These are phyloP conservation scores for Pseudogymnoascus sp. DNA, from an alignment of 2,329 filamentous ascomycete genomes.

Conservation along the genomic window DNA sequence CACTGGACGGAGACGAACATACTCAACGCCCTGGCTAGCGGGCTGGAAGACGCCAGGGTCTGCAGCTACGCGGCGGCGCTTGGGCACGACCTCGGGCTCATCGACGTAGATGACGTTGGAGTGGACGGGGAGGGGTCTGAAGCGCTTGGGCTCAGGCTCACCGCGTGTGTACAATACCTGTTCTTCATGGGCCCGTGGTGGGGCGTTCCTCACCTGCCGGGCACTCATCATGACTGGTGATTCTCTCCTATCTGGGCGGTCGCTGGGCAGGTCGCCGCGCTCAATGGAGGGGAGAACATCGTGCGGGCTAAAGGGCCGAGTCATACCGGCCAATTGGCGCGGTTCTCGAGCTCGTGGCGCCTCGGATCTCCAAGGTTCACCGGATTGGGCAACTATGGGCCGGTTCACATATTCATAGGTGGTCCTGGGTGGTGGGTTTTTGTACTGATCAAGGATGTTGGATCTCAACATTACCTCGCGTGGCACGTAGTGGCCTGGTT, in stretches of 20 bases:
- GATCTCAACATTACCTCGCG: not conserved
- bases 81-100: not conserved
- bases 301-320: not conserved
- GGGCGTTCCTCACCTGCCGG: not conserved
- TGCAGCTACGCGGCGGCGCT: constrained; percentile 1
- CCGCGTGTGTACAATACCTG: constrained; percentile 3
- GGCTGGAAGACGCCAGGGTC: not conserved
- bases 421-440: not conserved
- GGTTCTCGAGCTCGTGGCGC: constrained; percentile 1
- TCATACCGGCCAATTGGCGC: not conserved
- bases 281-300: constrained; percentile 1
- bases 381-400: not conserved
- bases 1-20: not conserved
- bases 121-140: not conserved
- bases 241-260: not conserved
- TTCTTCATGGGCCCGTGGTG: not conserved
- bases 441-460: constrained; percentile 1
- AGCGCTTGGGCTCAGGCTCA: constrained; percentile 2
- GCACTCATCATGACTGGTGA: not conserved
- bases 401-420: not conserved
- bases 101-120: constrained; percentile 8
- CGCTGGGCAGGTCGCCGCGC: not conserved
- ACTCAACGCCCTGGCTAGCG: not conserved
- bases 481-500: not conserved
- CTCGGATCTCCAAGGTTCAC: not conserved